phyloP scores from a whole-genome alignment of 805 yeast genomes.

The Suhomyces kilbournensis region DNA sequence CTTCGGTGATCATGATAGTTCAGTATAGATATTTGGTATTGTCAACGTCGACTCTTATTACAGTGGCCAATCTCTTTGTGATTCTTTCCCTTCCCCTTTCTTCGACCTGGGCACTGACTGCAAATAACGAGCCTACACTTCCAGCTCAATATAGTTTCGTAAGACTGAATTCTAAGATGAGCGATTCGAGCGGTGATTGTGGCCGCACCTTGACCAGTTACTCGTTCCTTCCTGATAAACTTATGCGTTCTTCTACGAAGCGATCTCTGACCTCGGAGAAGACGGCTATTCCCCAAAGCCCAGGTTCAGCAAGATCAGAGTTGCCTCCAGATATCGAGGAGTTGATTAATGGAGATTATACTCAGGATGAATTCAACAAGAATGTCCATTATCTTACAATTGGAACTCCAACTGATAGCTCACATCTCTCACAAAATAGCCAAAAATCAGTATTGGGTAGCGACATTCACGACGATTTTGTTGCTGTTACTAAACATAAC shows the following conservation, averaged over 20 bases:
- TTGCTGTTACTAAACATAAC: not conserved
- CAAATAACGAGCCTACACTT: constrained; percentile 42
- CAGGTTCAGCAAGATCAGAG: not conserved
- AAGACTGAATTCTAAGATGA: not conserved
- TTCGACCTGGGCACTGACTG: constrained; percentile 82
- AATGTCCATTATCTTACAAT: not conserved
- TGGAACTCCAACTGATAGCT: not conserved
- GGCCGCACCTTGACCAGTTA: not conserved
- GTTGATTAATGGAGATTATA: not conserved
- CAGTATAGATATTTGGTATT: constrained; percentile 34
- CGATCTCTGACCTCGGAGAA: not conserved
- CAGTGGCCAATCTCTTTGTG: constrained; percentile 59
- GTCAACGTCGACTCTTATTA: constrained; percentile 34
- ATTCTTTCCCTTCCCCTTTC: constrained; percentile 77
- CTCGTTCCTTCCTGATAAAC: not conserved
- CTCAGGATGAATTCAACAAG: not conserved
- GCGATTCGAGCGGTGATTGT: not conserved
- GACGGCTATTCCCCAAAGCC: not conserved
- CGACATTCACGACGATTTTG: not conserved
- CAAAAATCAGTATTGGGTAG: not conserved
- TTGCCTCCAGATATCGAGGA: not conserved
- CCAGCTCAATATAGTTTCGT: not conserved
- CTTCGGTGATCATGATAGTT: constrained; percentile 64
- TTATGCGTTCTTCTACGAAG: not conserved
- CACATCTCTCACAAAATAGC: not conserved